Evolutionary conservation across 2,329 filamentous ascomycete genomes (phyloP), one percentile per base, ranked within the genome.

Genomic region (Akanthomyces lecanii): DNA sequence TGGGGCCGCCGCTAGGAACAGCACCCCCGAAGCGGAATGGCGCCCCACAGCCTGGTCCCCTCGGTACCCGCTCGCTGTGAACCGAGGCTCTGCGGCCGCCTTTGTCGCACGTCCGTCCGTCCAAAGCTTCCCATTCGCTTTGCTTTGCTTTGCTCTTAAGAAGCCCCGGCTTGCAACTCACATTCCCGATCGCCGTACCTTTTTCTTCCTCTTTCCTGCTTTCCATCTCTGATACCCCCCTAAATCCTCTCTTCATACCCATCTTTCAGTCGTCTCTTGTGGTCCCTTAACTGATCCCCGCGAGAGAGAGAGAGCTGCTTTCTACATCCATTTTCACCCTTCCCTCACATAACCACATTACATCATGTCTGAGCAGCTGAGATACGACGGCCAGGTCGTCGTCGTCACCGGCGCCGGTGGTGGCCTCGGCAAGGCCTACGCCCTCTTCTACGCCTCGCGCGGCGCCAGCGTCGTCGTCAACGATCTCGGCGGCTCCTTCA

Each of bases 391-490:
- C 78, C 90, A 93, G 80, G 90, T 90, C 70, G 88, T 92, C 72
- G 89, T 94, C 70, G 88, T 94, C 69, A 94, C 90, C 62, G 90
- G 90, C 70, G 90, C 90, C 65, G 90, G 90, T 67, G 90, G 89
- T 74, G 90, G 90, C 67, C 80, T 94, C 64, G 90, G 90, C 70
- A 90, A 88, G 76, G 88, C 89, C 72, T 97, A 89, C 75, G 92
- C 96, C 69, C 81, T 89, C 65, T 98, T 97, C 82, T 98, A 96
- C 74, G 95, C 85, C 64, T 92, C 91, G 63, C 87, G 94, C 73
- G 95, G 95, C 72, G 95, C 92, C 70, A 96, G 89, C 77, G 90
- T 96, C 70, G 94, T 99, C 54, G 95, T 99, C 71, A 99, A 99
- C 77, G 95, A 99, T 75, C 85, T 98, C 58, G 95, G 95, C 66